Evolutionary conservation across 1,139 yeast species (phyloP).

Genomic region (Saccharomyces hybrid): DNA sequence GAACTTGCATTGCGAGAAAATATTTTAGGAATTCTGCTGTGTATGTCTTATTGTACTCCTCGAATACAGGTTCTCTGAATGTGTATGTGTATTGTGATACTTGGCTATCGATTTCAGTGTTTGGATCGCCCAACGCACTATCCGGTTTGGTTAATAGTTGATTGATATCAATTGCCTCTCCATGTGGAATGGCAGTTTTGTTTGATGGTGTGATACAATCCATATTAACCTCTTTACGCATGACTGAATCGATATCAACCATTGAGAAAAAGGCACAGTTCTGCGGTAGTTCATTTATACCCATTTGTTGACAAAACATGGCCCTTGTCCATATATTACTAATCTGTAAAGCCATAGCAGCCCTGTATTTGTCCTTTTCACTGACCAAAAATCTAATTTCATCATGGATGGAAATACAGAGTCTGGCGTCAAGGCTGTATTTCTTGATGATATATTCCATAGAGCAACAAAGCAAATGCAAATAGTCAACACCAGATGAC

Average conservation of each 20-base stretch:
- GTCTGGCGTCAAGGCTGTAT: conserved; percentile 67
- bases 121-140: conserved; percentile 18
- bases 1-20: conserved; percentile 28
- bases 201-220: conserved; percentile 90
- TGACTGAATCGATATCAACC: conserved; percentile 80
- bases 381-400: conserved; percentile 78
- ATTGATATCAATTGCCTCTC: conserved; percentile 63
- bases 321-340: conserved; percentile 95
- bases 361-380: conserved; percentile 63
- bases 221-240: conserved; percentile 82
- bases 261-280: conserved; percentile 93
- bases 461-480: conserved; percentile 74
- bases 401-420: conserved; percentile 88
- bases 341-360: conserved; percentile 78
- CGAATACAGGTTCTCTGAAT: conserved; percentile 27
- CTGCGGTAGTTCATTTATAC: conserved; percentile 84
- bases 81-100: conserved; percentile 15
- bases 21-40: conserved; percentile 23
- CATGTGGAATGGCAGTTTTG: conserved; percentile 62
- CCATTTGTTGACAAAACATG: conserved; percentile 88
- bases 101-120: conserved; percentile 14
- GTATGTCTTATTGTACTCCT: conserved; percentile 21
- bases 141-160: conserved; percentile 39
- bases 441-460: conserved; percentile 74
- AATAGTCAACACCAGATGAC: conserved; percentile 93